These are phyloP conservation scores for Rhizopus delemar DNA, from an alignment of 371 early-diverging fungal genomes.

Conservation along the genomic window DNA sequence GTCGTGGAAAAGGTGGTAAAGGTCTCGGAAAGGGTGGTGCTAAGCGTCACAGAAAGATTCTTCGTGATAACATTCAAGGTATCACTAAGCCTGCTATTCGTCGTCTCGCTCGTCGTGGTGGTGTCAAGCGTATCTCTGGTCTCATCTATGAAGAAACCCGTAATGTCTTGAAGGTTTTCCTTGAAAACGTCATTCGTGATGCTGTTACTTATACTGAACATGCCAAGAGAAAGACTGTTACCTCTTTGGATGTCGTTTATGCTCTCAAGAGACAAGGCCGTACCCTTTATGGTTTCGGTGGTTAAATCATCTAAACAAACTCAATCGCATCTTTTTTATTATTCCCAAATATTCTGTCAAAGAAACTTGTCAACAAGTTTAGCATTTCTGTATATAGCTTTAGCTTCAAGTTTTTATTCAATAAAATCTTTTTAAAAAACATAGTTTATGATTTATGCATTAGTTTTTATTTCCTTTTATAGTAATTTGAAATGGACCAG, in stretches of 20 bases:
- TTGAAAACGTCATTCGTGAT: constrained; percentile 97
- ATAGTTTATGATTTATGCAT: no score
- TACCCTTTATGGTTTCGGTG: constrained; percentile 77
- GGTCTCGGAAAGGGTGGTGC: constrained; percentile 97
- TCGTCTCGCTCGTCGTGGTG: constrained; percentile 99
- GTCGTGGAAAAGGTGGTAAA: constrained; percentile 98
- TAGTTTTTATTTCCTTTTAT: no score
- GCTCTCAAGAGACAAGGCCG: constrained; percentile 98
- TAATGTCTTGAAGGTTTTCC: constrained; percentile 94
- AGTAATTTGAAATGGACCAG: no score
- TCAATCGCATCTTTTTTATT: background rate
- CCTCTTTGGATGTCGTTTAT: constrained; percentile 92
- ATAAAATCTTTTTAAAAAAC: no score
- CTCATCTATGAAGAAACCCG: constrained; percentile 98
- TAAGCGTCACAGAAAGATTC: constrained; percentile 99
- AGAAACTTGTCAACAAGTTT: background rate
- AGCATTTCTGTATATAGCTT: background rate
- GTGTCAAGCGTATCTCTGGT: constrained; percentile 99
- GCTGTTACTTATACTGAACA: constrained; percentile 99
- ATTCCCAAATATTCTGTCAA: no score
- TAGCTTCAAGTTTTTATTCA: no score
- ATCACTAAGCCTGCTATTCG: constrained; percentile 99
- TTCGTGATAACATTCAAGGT: constrained; percentile 97
- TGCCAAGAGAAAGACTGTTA: constrained; percentile 99
- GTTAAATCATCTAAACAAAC: constrained; percentile 26